phyloP scores from a whole-genome alignment of 202 grass and related monocot species.

The Elaeis oleifera region DNA sequence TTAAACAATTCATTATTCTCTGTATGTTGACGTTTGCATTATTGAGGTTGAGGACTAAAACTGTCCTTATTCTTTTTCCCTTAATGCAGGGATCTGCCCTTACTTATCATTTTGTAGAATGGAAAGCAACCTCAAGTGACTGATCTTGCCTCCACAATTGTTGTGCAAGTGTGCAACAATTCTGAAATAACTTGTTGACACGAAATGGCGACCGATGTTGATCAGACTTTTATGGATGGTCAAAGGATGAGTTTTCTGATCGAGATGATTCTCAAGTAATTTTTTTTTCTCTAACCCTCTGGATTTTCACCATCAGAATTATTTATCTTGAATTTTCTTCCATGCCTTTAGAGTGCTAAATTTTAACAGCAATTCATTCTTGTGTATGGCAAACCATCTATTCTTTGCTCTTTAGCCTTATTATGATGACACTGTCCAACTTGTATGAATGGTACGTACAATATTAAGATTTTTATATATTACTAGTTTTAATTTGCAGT shows the following conservation, averaged over 20 bases:
- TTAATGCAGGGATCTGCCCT: no score
- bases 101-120: background rate
- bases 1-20: no score
- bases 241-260: constrained; percentile 59
- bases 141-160: background rate
- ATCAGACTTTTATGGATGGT: constrained; percentile 75
- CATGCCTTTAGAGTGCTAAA: no score
- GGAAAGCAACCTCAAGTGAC: background rate
- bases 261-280: constrained; percentile 60
- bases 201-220: constrained; percentile 58
- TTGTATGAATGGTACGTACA: background rate
- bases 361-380: no score
- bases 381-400: no score
- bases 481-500: background rate
- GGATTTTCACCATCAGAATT: background rate
- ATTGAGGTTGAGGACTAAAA: no score
- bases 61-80: no score
- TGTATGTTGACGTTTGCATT: no score
- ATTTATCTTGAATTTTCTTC: background rate
- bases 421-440: background rate
- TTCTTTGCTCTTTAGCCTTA: background rate
- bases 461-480: background rate
- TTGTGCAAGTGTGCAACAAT: background rate
- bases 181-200: no score
- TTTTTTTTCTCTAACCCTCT: background rate